Percentiles rank a stretch among this genome's conserved stretches.
phyloP scores from a whole-genome alignment of 306 rosid genomes.

The Medicago arabica region DNA sequence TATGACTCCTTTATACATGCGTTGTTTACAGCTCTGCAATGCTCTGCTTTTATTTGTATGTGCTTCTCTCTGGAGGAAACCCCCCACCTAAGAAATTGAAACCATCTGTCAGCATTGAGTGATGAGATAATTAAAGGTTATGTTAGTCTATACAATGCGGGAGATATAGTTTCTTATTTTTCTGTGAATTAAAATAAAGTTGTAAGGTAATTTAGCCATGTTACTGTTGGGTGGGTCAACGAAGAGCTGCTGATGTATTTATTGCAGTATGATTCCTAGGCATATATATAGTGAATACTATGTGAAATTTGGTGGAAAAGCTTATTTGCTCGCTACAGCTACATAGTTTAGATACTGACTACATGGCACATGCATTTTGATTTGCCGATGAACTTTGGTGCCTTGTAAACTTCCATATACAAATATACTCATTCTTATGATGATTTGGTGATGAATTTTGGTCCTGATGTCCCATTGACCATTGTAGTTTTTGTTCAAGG shows the following conservation, averaged over 20 bases:
- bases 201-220: slow-evolving; percentile 34
- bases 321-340: slow-evolving; percentile 29
- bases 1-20: slow-evolving; percentile 17
- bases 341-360: slow-evolving; percentile 13
- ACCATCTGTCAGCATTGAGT: slow-evolving; percentile 61
- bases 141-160: slow-evolving; percentile 28
- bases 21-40: slow-evolving; percentile 76
- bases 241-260: slow-evolving; percentile 24
- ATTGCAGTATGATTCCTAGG: slow-evolving; percentile 33
- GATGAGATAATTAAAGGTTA: slow-evolving; percentile 43
- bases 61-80: slow-evolving; percentile 79
- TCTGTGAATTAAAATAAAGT: slow-evolving; percentile 34
- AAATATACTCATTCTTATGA: not conserved
- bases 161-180: slow-evolving; percentile 34
- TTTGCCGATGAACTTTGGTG: slow-evolving; percentile 22
- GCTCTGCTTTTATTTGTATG: slow-evolving; percentile 87
- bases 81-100: slow-evolving; percentile 94
- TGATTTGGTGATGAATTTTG: slow-evolving; percentile 28
- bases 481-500: not conserved
- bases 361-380: slow-evolving; percentile 21
- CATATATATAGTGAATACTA: slow-evolving; percentile 16
- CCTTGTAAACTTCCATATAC: slow-evolving; percentile 15
- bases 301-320: slow-evolving; percentile 31
- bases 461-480: slow-evolving; percentile 8
- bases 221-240: too few species aligned